Evolutionary conservation across 2,329 filamentous ascomycete genomes (phyloP), one percentile per base, ranked within the genome.

Genomic region (Aspergillus ustus): DNA sequence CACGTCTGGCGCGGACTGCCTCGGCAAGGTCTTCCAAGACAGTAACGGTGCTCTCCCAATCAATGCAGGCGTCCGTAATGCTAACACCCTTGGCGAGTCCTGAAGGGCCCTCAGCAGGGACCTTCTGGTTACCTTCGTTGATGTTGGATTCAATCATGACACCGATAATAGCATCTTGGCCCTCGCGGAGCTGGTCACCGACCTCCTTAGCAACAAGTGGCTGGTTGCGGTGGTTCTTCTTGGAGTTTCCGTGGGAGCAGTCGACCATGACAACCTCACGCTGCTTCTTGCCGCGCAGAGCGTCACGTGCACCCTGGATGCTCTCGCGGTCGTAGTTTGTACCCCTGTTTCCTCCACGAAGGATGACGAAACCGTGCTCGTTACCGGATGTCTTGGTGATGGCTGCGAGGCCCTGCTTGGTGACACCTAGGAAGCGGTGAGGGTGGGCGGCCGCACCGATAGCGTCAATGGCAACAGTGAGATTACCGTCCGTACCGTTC

Each of bases 131-230:
- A 71, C 87, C 89, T 81, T 97, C 95, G 78, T 94, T 88, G 84
- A 98, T 94, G 81, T 98, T 94, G 74, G 92, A 97, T 83, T 99
- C 94, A 71, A 99, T 96, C 94, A 99, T 99, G 74, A 98, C 92
- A 76, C 93, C 95, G 67, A 98, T 87, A 71, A 99, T 96, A 67
- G 87, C 89, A 62, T 87, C 89, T 82, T 99, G 92, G 62, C 94
- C 94, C 67, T 90, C 89, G 55, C 90, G 88, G 66, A 99, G 84
- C 82, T 99, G 94, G 58, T 96, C 91, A 34, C 86, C 90, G 63
- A 99, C 83, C 56, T 84, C 85, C 76, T 90, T 87, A 66, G 94
- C 93, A 49, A 98, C 94, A 81, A 94, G 90, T 72, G 95, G 95
- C 82, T 99, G 94, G 81, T 99, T 99, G 73, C 91, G 89, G 83